Evolutionary conservation across 768 basidiomycete genomes (phyloP).

Genomic region (Butyriboletus loyo): DNA sequence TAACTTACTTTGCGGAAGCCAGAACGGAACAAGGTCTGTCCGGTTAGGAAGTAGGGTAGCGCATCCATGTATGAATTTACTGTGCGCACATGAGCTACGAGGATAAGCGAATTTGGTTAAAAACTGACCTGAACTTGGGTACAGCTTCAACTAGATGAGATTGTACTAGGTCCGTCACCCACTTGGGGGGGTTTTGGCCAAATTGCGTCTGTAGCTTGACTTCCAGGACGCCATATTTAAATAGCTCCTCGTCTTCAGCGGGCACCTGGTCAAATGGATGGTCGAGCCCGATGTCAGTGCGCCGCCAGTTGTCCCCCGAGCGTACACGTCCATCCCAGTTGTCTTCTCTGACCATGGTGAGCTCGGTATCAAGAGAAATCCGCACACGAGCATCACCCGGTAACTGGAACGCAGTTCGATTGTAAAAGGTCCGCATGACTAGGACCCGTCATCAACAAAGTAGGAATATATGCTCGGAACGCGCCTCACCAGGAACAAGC

Average conservation of each 20-base stretch:
- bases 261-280: slow-evolving; percentile 78
- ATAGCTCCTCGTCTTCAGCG: slow-evolving; percentile 82
- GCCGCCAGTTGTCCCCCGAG: slow-evolving; percentile 88
- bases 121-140: slow-evolving; percentile 85
- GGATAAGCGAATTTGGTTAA: background rate
- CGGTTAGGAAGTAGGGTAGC: slow-evolving; percentile 88
- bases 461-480: background rate
- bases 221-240: slow-evolving; percentile 96
- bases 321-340: slow-evolving; percentile 86
- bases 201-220: slow-evolving; percentile 96
- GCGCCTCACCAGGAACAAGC: slow-evolving; percentile 68
- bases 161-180: slow-evolving; percentile 95
- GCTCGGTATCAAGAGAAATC: slow-evolving; percentile 95
- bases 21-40: slow-evolving; percentile 96
- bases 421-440: slow-evolving; percentile 98
- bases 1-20: slow-evolving; percentile 87
- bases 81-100: slow-evolving; percentile 27
- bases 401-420: slow-evolving; percentile 97
- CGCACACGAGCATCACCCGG: slow-evolving; percentile 98
- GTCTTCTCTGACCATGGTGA: slow-evolving; percentile 93
- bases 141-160: slow-evolving; percentile 96
- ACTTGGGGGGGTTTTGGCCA: slow-evolving; percentile 92
- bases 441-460: background rate
- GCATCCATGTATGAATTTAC: slow-evolving; percentile 96
- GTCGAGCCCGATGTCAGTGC: slow-evolving; percentile 92